phyloP scores from a whole-genome alignment of 164 flowering plant genomes.

The Houttuynia cordata region DNA sequence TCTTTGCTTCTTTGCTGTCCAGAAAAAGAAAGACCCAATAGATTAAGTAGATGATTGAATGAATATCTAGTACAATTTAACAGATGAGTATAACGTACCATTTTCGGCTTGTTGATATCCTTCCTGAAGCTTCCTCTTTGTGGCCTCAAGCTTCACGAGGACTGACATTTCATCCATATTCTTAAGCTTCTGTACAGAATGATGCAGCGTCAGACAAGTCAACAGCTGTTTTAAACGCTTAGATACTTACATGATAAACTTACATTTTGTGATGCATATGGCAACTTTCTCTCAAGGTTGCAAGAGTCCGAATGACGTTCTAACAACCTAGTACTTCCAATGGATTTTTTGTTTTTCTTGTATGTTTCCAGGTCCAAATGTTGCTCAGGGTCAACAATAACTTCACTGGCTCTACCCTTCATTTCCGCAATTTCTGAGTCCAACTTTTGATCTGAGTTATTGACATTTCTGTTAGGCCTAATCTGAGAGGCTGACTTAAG shows the following conservation, averaged over 20 bases:
- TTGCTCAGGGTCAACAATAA: background rate
- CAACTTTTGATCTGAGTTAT: constrained; percentile 20
- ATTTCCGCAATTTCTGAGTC: background rate
- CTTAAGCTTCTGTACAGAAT: constrained; percentile 28
- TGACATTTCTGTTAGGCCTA: constrained; percentile 15
- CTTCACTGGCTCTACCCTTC: background rate
- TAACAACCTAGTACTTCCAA: no score
- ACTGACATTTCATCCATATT: constrained; percentile 29
- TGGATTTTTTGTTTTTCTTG: no score
- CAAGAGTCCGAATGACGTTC: constrained; percentile 8
- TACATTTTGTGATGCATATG: constrained; percentile 32
- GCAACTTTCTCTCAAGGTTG: constrained; percentile 25
- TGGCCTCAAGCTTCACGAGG: constrained; percentile 41
- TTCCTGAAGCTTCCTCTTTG: constrained; percentile 67
- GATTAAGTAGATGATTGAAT: background rate
- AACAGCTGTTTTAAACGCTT: no score
- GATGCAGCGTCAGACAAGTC: background rate
- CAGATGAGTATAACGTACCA: constrained; percentile 24
- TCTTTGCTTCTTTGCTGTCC: constrained; percentile 65
- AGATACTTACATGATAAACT: constrained; percentile 4
- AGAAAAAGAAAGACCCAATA: background rate
- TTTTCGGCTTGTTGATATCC: constrained; percentile 71
- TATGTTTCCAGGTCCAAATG: no score
- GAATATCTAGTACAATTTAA: background rate
- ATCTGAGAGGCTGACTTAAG: constrained; percentile 22